Conservation (phyloP, 2,329 filamentous ascomycete genomes). For the Calycina herbarum region DNA sequence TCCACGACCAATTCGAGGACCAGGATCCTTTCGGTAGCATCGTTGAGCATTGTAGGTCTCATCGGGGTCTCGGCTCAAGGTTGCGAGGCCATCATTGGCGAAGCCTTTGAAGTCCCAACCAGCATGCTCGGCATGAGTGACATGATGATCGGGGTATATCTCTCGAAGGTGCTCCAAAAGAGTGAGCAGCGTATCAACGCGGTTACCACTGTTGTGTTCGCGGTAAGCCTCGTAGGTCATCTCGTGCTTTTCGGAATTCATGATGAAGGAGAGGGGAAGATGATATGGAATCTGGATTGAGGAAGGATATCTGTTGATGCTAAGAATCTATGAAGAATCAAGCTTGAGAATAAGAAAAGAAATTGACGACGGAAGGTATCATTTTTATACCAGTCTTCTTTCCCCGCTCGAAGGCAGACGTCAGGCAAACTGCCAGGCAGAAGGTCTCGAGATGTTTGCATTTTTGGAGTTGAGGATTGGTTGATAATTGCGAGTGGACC, state of each 20-base stretch:
- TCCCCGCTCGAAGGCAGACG: too few relatives aligned
- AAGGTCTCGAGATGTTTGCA: too few relatives aligned
- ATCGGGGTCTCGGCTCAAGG: slow-evolving; percentile 2
- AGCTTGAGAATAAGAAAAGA: neutral
- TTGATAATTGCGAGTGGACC: too few relatives aligned
- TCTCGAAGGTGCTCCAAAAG: slow-evolving; percentile 19
- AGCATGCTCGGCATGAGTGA: slow-evolving; percentile 13
- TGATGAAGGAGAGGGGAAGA: neutral
- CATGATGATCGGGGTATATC: slow-evolving; percentile 16
- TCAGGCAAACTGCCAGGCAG: too few relatives aligned
- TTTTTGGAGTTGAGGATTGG: too few relatives aligned
- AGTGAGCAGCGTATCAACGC: slow-evolving; percentile 17
- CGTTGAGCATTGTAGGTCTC: slow-evolving; percentile 12
- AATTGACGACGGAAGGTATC: neutral
- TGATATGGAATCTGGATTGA: neutral
- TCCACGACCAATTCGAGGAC: slow-evolving; percentile 6
- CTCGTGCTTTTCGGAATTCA: slow-evolving; percentile 1
- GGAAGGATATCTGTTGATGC: neutral
- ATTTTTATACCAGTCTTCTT: slow-evolving; percentile 1
- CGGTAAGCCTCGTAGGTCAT: slow-evolving; percentile 20
- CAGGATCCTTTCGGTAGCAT: slow-evolving; percentile 15
- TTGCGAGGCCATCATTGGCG: slow-evolving; percentile 25
- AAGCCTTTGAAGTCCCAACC: slow-evolving; percentile 27
- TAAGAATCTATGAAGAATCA: too few relatives aligned
- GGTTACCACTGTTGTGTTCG: slow-evolving; percentile 12